Conservation (phyloP, 2,329 filamentous ascomycete genomes). For the Neocatenulostroma microsporum region DNA sequence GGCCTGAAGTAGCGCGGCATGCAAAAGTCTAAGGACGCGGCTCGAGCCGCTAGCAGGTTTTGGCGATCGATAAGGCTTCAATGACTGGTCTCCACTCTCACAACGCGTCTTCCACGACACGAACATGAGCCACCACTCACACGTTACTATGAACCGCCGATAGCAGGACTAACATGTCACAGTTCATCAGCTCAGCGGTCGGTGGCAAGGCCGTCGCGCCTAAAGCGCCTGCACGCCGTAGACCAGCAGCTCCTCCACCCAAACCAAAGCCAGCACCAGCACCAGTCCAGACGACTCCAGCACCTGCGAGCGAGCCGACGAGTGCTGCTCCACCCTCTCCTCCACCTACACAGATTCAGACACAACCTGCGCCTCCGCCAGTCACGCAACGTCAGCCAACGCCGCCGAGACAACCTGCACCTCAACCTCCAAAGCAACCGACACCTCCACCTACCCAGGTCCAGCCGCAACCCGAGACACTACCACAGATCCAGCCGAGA, state of each 20-base stretch:
- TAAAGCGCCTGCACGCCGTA: slow-evolving; percentile 39
- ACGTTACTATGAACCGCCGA: too few species aligned
- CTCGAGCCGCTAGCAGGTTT: too few species aligned
- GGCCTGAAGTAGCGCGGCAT: too few species aligned
- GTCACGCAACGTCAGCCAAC: slow-evolving; percentile 5
- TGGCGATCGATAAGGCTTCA: too few species aligned
- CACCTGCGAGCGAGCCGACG: too few species aligned
- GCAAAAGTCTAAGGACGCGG: too few species aligned
- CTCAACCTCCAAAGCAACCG: slow-evolving; percentile 9
- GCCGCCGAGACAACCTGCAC: slow-evolving; percentile 12
- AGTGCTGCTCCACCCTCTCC: slow-evolving; percentile 2
- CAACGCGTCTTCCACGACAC: too few species aligned
- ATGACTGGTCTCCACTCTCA: too few species aligned
- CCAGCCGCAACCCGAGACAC: background rate
- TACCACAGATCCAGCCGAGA: background rate
- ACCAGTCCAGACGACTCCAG: background rate
- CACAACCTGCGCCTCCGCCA: slow-evolving; percentile 9
- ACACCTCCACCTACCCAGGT: slow-evolving; percentile 1
- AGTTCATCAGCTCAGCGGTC: slow-evolving; percentile 48
- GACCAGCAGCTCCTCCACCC: slow-evolving; percentile 27
- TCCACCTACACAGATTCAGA: slow-evolving; percentile 10
- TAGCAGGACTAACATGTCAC: slow-evolving; percentile 38
- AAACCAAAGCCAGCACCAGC: background rate
- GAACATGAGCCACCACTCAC: too few species aligned
- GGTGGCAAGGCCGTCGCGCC: slow-evolving; percentile 43